phyloP scores from a whole-genome alignment of 129 eudicot species.

The Centaurea solstitialis region DNA sequence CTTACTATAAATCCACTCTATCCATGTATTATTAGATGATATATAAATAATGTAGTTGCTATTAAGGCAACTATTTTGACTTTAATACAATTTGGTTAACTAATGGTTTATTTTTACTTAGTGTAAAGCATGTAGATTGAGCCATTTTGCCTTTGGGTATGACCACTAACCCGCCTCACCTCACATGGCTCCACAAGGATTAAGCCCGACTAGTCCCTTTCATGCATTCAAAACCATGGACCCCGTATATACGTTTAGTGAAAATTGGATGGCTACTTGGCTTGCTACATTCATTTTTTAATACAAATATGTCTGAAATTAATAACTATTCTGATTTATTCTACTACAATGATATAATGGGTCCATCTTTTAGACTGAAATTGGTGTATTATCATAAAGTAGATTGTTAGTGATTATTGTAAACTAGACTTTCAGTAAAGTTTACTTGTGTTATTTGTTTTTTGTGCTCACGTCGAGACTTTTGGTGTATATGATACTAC shows the following conservation, averaged over 20 bases:
- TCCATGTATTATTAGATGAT: too few relatives aligned
- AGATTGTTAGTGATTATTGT: neutral
- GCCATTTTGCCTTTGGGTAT: constrained; percentile 22
- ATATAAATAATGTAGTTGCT: too few relatives aligned
- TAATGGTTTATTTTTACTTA: neutral
- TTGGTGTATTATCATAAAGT: neutral
- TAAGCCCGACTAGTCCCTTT: constrained; percentile 32
- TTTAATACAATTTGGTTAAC: neutral
- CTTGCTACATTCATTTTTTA: neutral
- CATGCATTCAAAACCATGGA: constrained; percentile 24
- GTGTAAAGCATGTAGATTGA: neutral
- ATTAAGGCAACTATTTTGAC: neutral
- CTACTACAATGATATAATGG: neutral
- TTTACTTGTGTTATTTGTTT: neutral
- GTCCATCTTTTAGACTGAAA: neutral
- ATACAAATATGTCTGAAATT: neutral
- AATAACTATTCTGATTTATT: neutral
- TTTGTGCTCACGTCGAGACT: neutral
- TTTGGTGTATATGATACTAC: neutral
- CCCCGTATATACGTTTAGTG: neutral
- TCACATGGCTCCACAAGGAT: constrained; percentile 27
- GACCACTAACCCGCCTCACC: constrained; percentile 5
- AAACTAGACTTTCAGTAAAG: neutral
- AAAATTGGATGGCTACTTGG: neutral
- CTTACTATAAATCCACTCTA: too few relatives aligned